Evolutionary conservation across 345 rosid genomes (phyloP).

Genomic region (Noccaea bulbosa): DNA sequence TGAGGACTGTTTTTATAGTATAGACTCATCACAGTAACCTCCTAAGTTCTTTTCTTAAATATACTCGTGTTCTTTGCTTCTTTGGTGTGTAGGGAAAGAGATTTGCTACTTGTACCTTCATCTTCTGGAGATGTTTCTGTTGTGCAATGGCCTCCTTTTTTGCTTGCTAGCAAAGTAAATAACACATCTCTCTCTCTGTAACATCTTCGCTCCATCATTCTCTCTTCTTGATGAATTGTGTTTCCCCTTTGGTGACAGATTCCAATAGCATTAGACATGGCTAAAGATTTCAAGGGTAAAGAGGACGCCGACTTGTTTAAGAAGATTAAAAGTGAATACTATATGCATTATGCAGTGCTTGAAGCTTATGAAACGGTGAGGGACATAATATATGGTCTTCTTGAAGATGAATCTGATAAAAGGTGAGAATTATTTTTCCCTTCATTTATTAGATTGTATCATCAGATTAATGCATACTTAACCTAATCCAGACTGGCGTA

Average conservation of each 20-base stretch:
- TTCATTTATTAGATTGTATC: conserved; percentile 1
- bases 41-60: conserved; percentile 21
- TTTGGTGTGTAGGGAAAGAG: conserved; percentile 64
- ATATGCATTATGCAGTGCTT: conserved; percentile 76
- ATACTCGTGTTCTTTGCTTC: conserved; percentile 31
- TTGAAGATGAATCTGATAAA: conserved; percentile 69
- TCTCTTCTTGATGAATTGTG: conserved; percentile 33
- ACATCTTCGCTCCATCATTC: conserved; percentile 19
- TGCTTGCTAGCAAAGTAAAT: conserved; percentile 96
- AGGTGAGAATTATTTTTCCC: conserved; percentile 48
- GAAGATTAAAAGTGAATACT: conserved; percentile 70
- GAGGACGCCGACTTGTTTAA: conserved; percentile 72
- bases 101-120: conserved; percentile 89
- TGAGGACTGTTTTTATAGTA: conserved; percentile 31
- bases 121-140: conserved; percentile 68
- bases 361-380: conserved; percentile 84
- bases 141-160: conserved; percentile 96
- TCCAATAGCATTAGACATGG: conserved; percentile 99
- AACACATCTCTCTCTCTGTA: conserved; percentile 26
- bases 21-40: conserved; percentile 26
- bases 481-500: conserved; percentile 12
- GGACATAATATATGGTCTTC: conserved; percentile 62
- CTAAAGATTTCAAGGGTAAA: conserved; percentile 85
- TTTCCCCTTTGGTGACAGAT: conserved; percentile 56
- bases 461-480: conserved; percentile 24